Percentiles rank a stretch among this genome's conserved stretches.
Conservation (phyloP, 352 stramenopile genomes). For the Phytophthora meadii region DNA sequence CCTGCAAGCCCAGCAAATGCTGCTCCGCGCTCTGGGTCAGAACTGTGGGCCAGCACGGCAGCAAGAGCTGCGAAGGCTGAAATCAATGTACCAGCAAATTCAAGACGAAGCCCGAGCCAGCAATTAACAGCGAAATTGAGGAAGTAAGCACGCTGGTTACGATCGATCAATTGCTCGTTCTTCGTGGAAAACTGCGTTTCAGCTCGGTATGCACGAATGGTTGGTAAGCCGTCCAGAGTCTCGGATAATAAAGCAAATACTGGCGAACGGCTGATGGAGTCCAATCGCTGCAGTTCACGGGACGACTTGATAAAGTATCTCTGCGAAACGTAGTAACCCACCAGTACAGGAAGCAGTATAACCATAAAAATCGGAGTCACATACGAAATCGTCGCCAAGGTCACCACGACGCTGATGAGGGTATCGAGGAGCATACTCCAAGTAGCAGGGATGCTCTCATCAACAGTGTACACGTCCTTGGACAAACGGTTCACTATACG, state of each 20-base stretch:
- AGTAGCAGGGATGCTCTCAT: slow-evolving; percentile 72
- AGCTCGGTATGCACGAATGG: slow-evolving; percentile 89
- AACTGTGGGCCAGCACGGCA: slow-evolving; percentile 61
- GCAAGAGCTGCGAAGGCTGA: slow-evolving; percentile 58
- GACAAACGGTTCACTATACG: slow-evolving; percentile 84
- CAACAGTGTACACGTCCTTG: slow-evolving; percentile 83
- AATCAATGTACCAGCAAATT: slow-evolving; percentile 76
- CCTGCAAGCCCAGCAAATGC: slow-evolving; percentile 69
- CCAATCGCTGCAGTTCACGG: slow-evolving; percentile 95
- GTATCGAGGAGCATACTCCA: slow-evolving; percentile 79
- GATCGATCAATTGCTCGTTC: slow-evolving; percentile 64
- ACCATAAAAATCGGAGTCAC: slow-evolving; percentile 76
- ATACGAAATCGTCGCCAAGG: slow-evolving; percentile 72
- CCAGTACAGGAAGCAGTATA: slow-evolving; percentile 73
- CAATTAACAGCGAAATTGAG: slow-evolving; percentile 80
- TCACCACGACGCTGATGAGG: slow-evolving; percentile 71
- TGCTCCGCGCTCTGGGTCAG: slow-evolving; percentile 40
- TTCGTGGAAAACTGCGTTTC: slow-evolving; percentile 60
- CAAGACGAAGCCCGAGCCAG: slow-evolving; percentile 78
- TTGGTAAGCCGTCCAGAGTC: slow-evolving; percentile 94
- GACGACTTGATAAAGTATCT: slow-evolving; percentile 94
- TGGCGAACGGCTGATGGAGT: slow-evolving; percentile 93
- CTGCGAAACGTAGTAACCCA: slow-evolving; percentile 75
- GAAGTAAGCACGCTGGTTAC: slow-evolving; percentile 79
- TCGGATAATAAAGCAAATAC: slow-evolving; percentile 97